Evolutionary conservation across 2,329 filamentous ascomycete genomes (phyloP), one percentile per base, ranked within the genome.

Genomic region (Chrysoporthe puriensis): DNA sequence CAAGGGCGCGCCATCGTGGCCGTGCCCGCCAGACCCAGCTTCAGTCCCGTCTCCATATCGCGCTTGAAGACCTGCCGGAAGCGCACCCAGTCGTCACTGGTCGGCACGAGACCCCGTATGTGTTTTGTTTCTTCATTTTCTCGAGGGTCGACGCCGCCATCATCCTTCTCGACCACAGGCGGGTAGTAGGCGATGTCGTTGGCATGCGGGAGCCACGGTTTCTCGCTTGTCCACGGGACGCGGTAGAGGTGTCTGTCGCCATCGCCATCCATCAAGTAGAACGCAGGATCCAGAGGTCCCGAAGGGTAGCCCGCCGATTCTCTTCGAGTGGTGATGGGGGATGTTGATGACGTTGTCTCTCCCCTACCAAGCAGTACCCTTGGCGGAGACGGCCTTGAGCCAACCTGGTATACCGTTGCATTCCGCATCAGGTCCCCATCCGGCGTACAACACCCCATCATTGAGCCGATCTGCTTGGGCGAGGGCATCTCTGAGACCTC

Each of bases 141-240:
- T 69, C 66, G 65, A 50, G 72, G 62, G 61, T 71, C 72, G 64
- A 67, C 72, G 69, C 74, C 73, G 42, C 75, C 73, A 7, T 69
- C 69, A 64, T 77, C 74, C 63, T 78, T 74, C 67, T 75, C 73
- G 5, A 74, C 67, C 60, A 73, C 71, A 2, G 79, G 73, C 26
- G 78, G 77, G 72, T 80, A 81, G 70, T 77, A 78, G 5, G 77
- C 71, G 59, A 81, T 73, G 70, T 78, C 76, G 71, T 81, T 81
- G 63, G 79, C 75, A 65, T 82, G 80, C 7, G 81, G 81, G 3
- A 80, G 77, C 14, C 80, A 77, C 4, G 79, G 76, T 64, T 78
- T 78, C 34, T 68, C 68, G 26, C 62, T 44, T 16, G 66, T 68
- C 68, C 68, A 70, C 5, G 66, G 66, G 13, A 68, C 57, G n/a